phyloP scores from a whole-genome alignment of 1,284 basidiomycete genomes.

The Apiotrichum montevideense region DNA sequence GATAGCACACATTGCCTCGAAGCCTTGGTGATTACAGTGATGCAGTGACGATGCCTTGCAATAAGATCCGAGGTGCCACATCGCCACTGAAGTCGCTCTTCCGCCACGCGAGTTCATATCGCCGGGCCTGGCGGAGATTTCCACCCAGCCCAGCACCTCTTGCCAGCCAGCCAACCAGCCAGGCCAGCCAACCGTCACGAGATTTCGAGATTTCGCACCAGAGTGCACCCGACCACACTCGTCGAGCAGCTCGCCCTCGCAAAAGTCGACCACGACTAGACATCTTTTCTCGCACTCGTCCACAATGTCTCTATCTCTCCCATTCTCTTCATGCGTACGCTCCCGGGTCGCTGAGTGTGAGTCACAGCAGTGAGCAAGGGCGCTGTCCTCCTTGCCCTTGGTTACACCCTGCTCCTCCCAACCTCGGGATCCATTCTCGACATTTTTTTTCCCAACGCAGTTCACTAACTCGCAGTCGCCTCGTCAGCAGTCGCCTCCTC shows the following conservation, averaged over 20 bases:
- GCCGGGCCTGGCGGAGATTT: not conserved
- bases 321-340: constrained; percentile 1
- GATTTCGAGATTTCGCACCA: too few species aligned
- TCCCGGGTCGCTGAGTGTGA: constrained; percentile 3
- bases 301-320: constrained; percentile 1
- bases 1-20: too few species aligned
- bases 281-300: not conserved
- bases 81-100: not conserved
- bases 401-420: too few species aligned
- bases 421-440: too few species aligned
- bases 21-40: too few species aligned
- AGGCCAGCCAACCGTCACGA: too few species aligned
- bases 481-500: not conserved
- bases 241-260: not conserved
- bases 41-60: too few species aligned
- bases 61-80: not conserved
- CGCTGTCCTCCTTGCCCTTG: not conserved
- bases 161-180: too few species aligned
- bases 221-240: too few species aligned
- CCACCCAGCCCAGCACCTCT: too few species aligned
- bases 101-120: constrained; percentile 4
- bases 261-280: constrained; percentile 1
- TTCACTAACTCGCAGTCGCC: not conserved
- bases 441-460: not conserved
- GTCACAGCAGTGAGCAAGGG: not conserved